phyloP scores from a whole-genome alignment of 208 protist genomes.

The Blastocrithidia nonstop region DNA sequence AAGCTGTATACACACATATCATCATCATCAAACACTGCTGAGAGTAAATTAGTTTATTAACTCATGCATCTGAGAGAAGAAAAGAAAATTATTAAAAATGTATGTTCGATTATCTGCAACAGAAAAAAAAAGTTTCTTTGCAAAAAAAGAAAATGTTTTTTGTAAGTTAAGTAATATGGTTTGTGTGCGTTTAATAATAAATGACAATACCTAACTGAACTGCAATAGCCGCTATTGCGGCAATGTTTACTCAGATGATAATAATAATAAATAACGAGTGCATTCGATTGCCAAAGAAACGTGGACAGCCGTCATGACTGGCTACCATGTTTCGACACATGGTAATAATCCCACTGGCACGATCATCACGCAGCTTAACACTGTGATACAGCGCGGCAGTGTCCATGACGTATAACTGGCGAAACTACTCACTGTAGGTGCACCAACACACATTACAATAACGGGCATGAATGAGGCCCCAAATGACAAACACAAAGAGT shows the following conservation, averaged over 20 bases:
- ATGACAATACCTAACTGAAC: too few species aligned
- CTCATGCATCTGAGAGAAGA: too few species aligned
- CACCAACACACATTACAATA: slow-evolving; percentile 33
- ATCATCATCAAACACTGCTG: too few species aligned
- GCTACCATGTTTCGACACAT: slow-evolving; percentile 18
- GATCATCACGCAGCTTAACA: slow-evolving; percentile 12
- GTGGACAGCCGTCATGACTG: slow-evolving; percentile 23
- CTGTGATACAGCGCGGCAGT: slow-evolving; percentile 42
- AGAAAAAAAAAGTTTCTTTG: too few species aligned
- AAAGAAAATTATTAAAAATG: too few species aligned
- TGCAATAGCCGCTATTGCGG: too few species aligned
- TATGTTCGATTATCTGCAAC: too few species aligned
- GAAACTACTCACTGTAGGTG: slow-evolving; percentile 15
- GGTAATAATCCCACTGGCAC: slow-evolving; percentile 27
- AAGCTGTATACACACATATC: too few species aligned
- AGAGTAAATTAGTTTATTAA: too few species aligned
- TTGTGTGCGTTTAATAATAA: too few species aligned
- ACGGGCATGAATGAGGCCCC: slow-evolving; percentile 30
- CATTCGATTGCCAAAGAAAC: slow-evolving; percentile 19
- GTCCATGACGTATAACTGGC: slow-evolving; percentile 61
- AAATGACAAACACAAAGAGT: slow-evolving; percentile 27
- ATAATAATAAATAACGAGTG: slow-evolving; percentile 10
- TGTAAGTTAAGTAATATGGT: too few species aligned
- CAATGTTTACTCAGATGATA: slow-evolving; percentile 16
- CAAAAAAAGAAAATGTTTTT: too few species aligned